phyloP scores from a whole-genome alignment of 2,329 filamentous ascomycete genomes.

The Aureobasidium sp. region DNA sequence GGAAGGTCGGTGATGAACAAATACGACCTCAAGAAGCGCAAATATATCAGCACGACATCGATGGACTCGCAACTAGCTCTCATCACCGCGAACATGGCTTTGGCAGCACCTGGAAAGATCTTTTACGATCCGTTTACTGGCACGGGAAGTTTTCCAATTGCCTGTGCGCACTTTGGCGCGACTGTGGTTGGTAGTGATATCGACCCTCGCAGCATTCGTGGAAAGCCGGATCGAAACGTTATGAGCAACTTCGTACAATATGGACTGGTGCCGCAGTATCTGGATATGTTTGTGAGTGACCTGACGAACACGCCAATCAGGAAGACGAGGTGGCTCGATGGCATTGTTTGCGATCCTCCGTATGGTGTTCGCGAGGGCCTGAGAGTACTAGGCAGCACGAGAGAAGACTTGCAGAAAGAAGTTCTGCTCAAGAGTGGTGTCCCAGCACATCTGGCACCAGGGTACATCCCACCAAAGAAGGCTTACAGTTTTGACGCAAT shows the following conservation, averaged over 20 bases:
- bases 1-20: constrained; percentile 58
- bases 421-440: constrained; percentile 60
- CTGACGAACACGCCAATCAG: constrained; percentile 26
- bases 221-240: constrained; percentile 46
- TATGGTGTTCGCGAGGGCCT: constrained; percentile 92
- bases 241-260: constrained; percentile 77
- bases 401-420: constrained; percentile 41
- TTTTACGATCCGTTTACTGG: constrained; percentile 96
- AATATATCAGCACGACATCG: constrained; percentile 90
- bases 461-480: constrained; percentile 78
- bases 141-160: constrained; percentile 85
- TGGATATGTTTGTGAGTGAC: constrained; percentile 38
- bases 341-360: constrained; percentile 89
- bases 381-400: constrained; percentile 71
- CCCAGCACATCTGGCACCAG: constrained; percentile 58
- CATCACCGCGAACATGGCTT: constrained; percentile 82
- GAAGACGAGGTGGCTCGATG: constrained; percentile 59
- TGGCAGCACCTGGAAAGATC: constrained; percentile 71
- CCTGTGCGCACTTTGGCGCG: constrained; percentile 84
- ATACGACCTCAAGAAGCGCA: constrained; percentile 86
- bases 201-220: constrained; percentile 79
- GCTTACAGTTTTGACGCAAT: constrained; percentile 89
- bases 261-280: constrained; percentile 50
- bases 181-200: constrained; percentile 82
- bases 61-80: constrained; percentile 95